phyloP scores from a whole-genome alignment of 805 yeast species.

The Zygosaccharomyces pseudorouxii region DNA sequence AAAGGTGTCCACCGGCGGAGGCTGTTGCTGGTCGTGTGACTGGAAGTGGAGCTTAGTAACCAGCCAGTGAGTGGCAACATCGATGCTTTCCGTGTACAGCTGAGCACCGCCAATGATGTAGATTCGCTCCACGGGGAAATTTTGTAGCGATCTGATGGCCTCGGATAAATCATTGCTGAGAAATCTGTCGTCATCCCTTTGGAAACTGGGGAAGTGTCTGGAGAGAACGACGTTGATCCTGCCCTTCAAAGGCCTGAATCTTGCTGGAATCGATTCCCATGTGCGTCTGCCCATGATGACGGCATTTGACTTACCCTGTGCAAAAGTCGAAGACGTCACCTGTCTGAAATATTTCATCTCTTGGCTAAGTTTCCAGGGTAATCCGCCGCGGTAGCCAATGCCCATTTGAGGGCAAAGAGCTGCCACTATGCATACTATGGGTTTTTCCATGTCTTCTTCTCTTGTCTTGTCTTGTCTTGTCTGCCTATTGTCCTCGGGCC shows the following conservation, averaged over 20 bases:
- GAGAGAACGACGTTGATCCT: conserved; percentile 76
- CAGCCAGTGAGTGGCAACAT: conserved; percentile 50
- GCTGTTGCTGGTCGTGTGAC: conserved; percentile 16
- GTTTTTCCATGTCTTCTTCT: conserved; percentile 15
- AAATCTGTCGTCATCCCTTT: conserved; percentile 3
- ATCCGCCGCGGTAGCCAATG: conserved; percentile 72
- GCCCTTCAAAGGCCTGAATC: conserved; percentile 75
- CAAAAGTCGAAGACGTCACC: conserved; percentile 50
- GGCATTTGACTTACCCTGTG: conserved; percentile 49
- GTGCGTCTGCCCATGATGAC: conserved; percentile 96
- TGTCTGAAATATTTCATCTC: conserved; percentile 84
- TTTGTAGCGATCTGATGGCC: conserved; percentile 37
- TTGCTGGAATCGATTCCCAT: conserved; percentile 87
- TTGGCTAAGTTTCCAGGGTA: conserved; percentile 83
- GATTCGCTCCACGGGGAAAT: conserved; percentile 46
- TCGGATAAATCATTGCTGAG: conserved; percentile 40
- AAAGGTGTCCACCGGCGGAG: conserved; percentile 66
- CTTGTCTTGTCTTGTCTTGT: background rate
- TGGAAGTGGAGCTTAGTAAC: conserved; percentile 60
- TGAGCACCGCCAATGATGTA: conserved; percentile 94
- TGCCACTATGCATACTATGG: conserved; percentile 73
- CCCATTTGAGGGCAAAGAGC: conserved; percentile 77
- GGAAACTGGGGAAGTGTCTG: background rate
- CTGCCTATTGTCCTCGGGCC: background rate
- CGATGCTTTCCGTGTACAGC: conserved; percentile 56